phyloP scores from a whole-genome alignment of 257 asterid genomes.

The Solanum piurae region DNA sequence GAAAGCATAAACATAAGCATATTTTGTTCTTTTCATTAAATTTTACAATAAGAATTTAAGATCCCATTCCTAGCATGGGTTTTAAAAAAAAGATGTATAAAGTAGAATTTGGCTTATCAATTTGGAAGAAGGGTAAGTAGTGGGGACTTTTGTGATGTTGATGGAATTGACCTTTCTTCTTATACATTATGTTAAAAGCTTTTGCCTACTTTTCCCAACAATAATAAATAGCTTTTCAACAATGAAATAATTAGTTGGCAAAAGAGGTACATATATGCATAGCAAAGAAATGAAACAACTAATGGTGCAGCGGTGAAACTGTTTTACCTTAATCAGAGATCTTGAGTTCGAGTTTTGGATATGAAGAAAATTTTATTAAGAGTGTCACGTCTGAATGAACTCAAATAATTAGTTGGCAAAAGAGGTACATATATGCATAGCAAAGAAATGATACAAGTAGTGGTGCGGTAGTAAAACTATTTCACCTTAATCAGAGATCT shows the following conservation, averaged over 20 bases:
- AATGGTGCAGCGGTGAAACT: not conserved
- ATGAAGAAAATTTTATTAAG: not conserved
- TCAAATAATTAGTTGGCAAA: not conserved
- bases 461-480: no score
- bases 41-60: not conserved
- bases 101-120: constrained; percentile 3
- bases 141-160: not conserved
- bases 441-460: not conserved
- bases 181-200: not conserved
- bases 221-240: not conserved
- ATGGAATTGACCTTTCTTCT: not conserved
- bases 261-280: not conserved
- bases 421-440: not conserved
- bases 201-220: not conserved
- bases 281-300: not conserved
- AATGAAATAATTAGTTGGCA: not conserved
- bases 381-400: no score
- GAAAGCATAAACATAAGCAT: not conserved
- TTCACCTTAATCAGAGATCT: not conserved
- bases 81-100: not conserved
- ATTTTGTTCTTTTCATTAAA: not conserved
- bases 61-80: not conserved
- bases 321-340: no score
- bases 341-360: no score
- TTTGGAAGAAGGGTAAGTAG: not conserved